Evolutionary conservation across 1,284 basidiomycete species (phyloP).

Genomic region (Moniliella sp.): DNA sequence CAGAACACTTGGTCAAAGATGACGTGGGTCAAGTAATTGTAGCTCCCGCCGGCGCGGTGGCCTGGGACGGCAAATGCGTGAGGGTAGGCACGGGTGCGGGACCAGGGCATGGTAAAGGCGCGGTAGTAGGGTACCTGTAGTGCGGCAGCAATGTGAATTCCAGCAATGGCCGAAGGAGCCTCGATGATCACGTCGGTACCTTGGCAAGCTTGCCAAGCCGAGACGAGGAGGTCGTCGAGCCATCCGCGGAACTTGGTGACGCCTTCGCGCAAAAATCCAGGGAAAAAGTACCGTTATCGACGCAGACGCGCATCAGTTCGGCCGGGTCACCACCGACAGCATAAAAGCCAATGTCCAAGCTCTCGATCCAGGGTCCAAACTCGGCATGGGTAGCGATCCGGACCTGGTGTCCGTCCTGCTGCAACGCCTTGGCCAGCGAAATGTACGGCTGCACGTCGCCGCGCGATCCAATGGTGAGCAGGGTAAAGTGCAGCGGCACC

Average conservation of each 20-base stretch:
- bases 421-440: constrained; percentile 37
- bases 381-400: constrained; percentile 47
- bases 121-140: constrained; percentile 20
- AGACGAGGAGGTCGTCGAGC: constrained; percentile 21
- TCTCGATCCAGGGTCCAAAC: constrained; percentile 40
- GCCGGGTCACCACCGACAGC: constrained; percentile 18
- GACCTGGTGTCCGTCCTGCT: constrained; percentile 39
- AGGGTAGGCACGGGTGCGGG: constrained; percentile 15
- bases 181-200: constrained; percentile 27
- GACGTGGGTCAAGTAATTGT: constrained; percentile 16
- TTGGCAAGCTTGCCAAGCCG: constrained; percentile 12
- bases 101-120: constrained; percentile 30
- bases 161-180: constrained; percentile 20
- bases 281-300: constrained; percentile 15
- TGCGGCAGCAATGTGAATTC: constrained; percentile 24
- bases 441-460: constrained; percentile 43
- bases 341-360: constrained; percentile 14
- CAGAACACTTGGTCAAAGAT: constrained; percentile 24
- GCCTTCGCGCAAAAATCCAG: constrained; percentile 14
- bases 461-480: constrained; percentile 44
- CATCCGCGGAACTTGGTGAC: constrained; percentile 20
- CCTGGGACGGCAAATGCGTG: constrained; percentile 23
- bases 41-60: constrained; percentile 12
- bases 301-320: constrained; percentile 20
- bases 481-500: constrained; percentile 40